Conservation (phyloP, 2,329 filamentous ascomycete genomes). For the Neopestalotiopsis sp. region DNA sequence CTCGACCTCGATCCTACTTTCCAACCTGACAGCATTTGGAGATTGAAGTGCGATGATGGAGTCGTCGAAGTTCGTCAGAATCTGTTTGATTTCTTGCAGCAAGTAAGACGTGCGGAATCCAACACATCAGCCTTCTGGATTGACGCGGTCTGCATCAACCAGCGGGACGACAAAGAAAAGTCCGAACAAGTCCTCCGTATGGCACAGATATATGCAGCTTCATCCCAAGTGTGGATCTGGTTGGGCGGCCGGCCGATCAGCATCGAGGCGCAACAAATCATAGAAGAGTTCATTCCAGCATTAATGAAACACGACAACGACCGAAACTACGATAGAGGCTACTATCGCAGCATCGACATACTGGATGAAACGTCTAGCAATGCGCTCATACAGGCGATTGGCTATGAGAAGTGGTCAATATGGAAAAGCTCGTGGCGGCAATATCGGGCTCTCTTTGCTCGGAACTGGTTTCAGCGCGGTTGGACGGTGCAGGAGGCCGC, state of each 20-base stretch:
- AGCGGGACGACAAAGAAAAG: slow-evolving; percentile 15
- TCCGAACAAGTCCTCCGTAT: slow-evolving; percentile 12
- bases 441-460: not conserved
- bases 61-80: not conserved
- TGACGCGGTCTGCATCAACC: slow-evolving; percentile 21
- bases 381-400: not conserved
- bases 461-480: not conserved
- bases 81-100: not conserved
- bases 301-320: no score
- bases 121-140: slow-evolving; percentile 10
- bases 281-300: slow-evolving; percentile 38
- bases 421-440: not conserved
- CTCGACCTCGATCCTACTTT: not conserved
- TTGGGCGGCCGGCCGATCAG: slow-evolving; percentile 29
- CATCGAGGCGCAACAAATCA: slow-evolving; percentile 23
- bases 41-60: not conserved
- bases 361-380: not conserved
- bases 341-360: not conserved
- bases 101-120: not conserved
- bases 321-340: not conserved
- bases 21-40: not conserved
- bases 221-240: slow-evolving; percentile 15
- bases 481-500: not conserved
- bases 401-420: not conserved
- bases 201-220: slow-evolving; percentile 9